These are phyloP conservation scores for Penicillium maclennaniae DNA, from an alignment of 495 filamentous ascomycete genomes.

Conservation along the genomic window DNA sequence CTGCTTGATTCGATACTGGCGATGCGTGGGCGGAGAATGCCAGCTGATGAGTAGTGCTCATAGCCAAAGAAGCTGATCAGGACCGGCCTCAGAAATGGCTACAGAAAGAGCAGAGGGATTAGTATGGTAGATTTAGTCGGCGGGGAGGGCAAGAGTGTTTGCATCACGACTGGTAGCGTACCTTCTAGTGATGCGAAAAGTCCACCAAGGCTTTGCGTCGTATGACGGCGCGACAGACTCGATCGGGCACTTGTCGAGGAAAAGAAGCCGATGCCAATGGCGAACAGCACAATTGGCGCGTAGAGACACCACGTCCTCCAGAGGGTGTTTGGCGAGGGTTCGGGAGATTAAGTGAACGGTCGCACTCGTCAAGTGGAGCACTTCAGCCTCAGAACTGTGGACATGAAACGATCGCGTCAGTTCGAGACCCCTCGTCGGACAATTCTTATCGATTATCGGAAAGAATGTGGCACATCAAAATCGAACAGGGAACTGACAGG, in stretches of 20 bases:
- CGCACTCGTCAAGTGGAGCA: conserved; percentile 26
- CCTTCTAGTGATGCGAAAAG: conserved; percentile 19
- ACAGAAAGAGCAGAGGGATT: conserved; percentile 13
- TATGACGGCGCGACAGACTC: conserved; percentile 11
- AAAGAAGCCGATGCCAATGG: conserved; percentile 2
- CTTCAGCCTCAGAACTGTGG: conserved; percentile 20
- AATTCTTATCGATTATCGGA: conserved; percentile 19
- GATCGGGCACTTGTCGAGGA: conserved; percentile 8
- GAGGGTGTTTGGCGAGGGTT: conserved; percentile 18
- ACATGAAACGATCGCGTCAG: conserved; percentile 13
- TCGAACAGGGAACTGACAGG: conserved; percentile 38
- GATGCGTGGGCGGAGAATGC: conserved; percentile 33
- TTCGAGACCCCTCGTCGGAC: conserved; percentile 3
- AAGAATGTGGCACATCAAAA: conserved; percentile 19
- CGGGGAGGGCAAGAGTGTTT: conserved; percentile 6
- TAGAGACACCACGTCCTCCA: conserved; percentile 20
- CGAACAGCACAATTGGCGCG: conserved; percentile 20
- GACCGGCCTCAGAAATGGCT: conserved; percentile 31
- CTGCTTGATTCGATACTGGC: conserved; percentile 26
- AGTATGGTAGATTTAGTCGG: conserved; percentile 16
- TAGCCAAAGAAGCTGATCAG: conserved; percentile 40
- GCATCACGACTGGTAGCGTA: conserved; percentile 17
- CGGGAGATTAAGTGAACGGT: conserved; percentile 25
- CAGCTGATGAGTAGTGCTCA: conserved; percentile 40
- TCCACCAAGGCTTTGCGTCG: conserved; percentile 9